Conservation (phyloP, 2,329 filamentous ascomycete genomes). For the Hymenoscyphus fructigenus region DNA sequence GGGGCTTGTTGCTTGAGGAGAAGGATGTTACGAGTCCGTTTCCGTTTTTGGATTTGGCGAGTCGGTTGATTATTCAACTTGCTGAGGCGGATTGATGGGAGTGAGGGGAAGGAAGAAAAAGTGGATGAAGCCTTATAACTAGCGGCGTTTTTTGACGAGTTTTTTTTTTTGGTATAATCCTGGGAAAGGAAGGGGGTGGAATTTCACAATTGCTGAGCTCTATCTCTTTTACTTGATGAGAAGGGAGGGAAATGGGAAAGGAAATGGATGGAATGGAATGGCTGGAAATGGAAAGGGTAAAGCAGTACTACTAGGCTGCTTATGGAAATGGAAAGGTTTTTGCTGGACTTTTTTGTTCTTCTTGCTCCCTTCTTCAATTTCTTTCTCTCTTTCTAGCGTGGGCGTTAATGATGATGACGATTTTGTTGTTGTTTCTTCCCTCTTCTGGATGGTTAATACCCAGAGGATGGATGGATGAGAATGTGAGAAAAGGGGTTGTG, state of each 20-base stretch:
- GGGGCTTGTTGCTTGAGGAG: constrained; percentile 77
- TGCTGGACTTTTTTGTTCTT: too few relatives aligned
- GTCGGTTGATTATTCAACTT: constrained; percentile 87
- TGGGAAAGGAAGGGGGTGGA: too few relatives aligned
- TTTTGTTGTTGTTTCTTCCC: too few relatives aligned
- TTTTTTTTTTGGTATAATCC: neutral
- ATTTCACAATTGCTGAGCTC: neutral
- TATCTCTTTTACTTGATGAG: neutral
- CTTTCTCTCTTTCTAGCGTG: too few relatives aligned
- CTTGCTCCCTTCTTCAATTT: too few relatives aligned
- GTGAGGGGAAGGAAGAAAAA: neutral
- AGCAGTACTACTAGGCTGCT: too few relatives aligned
- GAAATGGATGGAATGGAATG: neutral
- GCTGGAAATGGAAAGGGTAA: neutral
- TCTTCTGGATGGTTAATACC: too few relatives aligned
- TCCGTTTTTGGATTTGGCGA: constrained; percentile 92
- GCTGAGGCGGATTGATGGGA: constrained; percentile 66
- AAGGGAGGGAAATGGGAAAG: neutral
- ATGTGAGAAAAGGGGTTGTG: too few relatives aligned
- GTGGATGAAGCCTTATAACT: neutral
- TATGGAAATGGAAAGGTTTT: too few relatives aligned
- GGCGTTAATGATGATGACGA: too few relatives aligned
- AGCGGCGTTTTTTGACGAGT: neutral
- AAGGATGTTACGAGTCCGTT: constrained; percentile 96
- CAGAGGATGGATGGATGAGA: too few relatives aligned